Conservation (phyloP, 257 asterid species). For the Verbascum thapsus region DNA sequence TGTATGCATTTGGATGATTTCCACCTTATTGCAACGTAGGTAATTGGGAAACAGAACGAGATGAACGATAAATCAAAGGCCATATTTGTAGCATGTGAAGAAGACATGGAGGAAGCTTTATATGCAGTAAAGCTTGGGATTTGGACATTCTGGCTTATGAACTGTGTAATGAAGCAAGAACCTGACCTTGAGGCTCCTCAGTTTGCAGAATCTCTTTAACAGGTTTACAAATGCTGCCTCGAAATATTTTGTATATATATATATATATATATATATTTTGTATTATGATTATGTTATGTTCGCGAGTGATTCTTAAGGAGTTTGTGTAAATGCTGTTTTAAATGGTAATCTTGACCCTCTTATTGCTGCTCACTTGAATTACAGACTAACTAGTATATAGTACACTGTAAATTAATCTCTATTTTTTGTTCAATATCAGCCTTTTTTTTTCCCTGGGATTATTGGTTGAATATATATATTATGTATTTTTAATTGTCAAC, state of each 20-base stretch:
- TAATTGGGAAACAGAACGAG: conserved; percentile 42
- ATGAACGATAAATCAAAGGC: conserved; percentile 51
- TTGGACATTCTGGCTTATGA: conserved; percentile 85
- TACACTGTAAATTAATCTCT: conserved; percentile 14
- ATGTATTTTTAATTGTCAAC: no score
- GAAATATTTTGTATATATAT: conserved; percentile 15
- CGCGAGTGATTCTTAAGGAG: no score
- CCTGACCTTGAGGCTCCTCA: conserved; percentile 81
- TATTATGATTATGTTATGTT: conserved; percentile 4
- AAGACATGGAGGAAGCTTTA: conserved; percentile 79
- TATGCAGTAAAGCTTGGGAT: conserved; percentile 67
- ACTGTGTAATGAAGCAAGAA: conserved; percentile 82
- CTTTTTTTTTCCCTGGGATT: neutral
- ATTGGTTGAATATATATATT: neutral
- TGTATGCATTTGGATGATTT: no score
- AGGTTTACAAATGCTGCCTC: neutral
- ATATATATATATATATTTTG: no score
- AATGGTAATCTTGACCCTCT: conserved; percentile 76
- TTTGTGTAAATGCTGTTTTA: conserved; percentile 47
- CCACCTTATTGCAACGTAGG: conserved; percentile 47
- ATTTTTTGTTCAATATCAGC: neutral
- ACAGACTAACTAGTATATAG: conserved; percentile 42
- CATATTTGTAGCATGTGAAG: conserved; percentile 76
- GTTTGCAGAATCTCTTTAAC: conserved; percentile 73
- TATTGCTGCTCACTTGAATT: conserved; percentile 62